Evolutionary conservation across 495 filamentous ascomycete species (phyloP).

Genomic region (Penicillium salamii): DNA sequence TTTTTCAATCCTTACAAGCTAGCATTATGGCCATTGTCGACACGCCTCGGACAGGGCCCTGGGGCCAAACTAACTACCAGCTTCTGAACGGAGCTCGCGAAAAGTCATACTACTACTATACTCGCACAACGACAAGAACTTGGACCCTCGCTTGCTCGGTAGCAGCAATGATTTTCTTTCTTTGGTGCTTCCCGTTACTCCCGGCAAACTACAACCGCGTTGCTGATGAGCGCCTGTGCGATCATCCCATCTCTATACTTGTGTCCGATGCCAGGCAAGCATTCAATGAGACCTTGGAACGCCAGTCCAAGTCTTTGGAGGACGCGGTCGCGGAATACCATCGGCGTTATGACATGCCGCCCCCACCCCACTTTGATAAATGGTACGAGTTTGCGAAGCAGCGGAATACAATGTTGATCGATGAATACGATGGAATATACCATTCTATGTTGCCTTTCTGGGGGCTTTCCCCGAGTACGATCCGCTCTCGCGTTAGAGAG

Average conservation of each 20-base stretch:
- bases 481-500: constrained; percentile 11
- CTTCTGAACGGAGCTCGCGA: not conserved
- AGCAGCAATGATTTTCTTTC: not conserved
- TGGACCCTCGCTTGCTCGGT: not conserved
- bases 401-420: constrained; percentile 54
- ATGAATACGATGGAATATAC: constrained; percentile 53
- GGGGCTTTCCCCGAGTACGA: constrained; percentile 8
- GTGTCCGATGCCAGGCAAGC: not conserved
- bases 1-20: not conserved
- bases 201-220: not conserved
- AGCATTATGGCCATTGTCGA: not conserved
- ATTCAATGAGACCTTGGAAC: constrained; percentile 6
- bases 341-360: constrained; percentile 52
- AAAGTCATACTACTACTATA: not conserved
- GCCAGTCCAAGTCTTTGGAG: constrained; percentile 6
- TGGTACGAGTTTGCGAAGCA: constrained; percentile 63
- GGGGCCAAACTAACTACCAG: not conserved
- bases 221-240: constrained; percentile 1
- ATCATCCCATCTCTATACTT: constrained; percentile 9
- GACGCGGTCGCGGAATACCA: constrained; percentile 41
- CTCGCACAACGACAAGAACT: not conserved
- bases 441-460: constrained; percentile 63
- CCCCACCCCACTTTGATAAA: constrained; percentile 62
- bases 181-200: not conserved
- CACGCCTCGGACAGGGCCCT: not conserved